phyloP scores from a whole-genome alignment of 352 stramenopile species.

The Phytophthora crassamura region DNA sequence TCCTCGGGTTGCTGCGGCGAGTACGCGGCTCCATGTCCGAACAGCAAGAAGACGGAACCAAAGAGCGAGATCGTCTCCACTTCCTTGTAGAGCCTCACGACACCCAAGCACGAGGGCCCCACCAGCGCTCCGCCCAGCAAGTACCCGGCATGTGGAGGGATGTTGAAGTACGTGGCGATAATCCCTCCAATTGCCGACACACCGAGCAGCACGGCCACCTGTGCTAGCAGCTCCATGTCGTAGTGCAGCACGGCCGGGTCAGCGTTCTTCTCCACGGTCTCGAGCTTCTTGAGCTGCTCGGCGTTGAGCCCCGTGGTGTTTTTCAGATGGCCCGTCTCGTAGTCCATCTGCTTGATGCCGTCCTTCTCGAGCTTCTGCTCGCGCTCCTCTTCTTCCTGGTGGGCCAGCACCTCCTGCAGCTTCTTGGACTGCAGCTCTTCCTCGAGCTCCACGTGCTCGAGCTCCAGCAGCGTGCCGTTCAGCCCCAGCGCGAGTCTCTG shows the following conservation, averaged over 20 bases:
- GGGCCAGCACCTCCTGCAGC: slow-evolving; percentile 73
- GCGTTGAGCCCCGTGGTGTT: slow-evolving; percentile 76
- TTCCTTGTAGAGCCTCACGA: slow-evolving; percentile 91
- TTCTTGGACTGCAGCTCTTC: slow-evolving; percentile 83
- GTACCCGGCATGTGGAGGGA: slow-evolving; percentile 92
- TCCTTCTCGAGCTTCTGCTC: slow-evolving; percentile 83
- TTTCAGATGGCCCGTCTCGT: slow-evolving; percentile 81
- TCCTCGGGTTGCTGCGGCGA: slow-evolving; percentile 70
- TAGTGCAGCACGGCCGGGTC: slow-evolving; percentile 89
- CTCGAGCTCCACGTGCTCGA: slow-evolving; percentile 86
- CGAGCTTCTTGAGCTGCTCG: slow-evolving; percentile 75
- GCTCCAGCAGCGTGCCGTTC: slow-evolving; percentile 78
- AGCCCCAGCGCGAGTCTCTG: slow-evolving; percentile 72
- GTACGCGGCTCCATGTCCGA: slow-evolving; percentile 87
- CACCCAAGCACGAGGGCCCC: slow-evolving; percentile 86
- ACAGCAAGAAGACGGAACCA: slow-evolving; percentile 93
- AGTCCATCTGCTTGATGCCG: slow-evolving; percentile 84
- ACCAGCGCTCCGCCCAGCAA: slow-evolving; percentile 91
- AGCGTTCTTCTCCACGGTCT: slow-evolving; percentile 80
- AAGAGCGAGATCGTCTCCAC: slow-evolving; percentile 95
- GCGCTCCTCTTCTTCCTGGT: slow-evolving; percentile 80
- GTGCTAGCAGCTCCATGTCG: slow-evolving; percentile 85
- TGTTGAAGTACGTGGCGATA: slow-evolving; percentile 86
- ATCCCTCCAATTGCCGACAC: slow-evolving; percentile 91
- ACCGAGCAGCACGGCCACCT: slow-evolving; percentile 83